Evolutionary conservation across 768 basidiomycete genomes (phyloP).

Genomic region (Leccinum barrowsii): DNA sequence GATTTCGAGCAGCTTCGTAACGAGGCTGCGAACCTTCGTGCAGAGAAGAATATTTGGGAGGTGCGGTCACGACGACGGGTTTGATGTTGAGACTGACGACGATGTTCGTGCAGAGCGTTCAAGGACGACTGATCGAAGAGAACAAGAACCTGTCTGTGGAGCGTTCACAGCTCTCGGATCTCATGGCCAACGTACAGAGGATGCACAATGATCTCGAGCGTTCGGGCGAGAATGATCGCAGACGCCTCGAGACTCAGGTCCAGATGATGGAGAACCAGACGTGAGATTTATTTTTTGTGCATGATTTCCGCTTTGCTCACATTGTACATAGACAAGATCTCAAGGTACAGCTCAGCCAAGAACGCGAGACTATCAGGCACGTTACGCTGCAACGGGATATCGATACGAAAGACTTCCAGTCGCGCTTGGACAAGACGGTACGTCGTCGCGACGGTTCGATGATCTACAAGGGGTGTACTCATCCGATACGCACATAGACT

Average conservation of each 20-base stretch:
- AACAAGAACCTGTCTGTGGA: slow-evolving; percentile 78
- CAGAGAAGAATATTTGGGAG: slow-evolving; percentile 94
- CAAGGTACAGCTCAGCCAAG: slow-evolving; percentile 62
- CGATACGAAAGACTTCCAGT: slow-evolving; percentile 72
- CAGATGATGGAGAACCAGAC: slow-evolving; percentile 75
- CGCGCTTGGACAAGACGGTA: slow-evolving; percentile 68
- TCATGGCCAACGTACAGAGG: slow-evolving; percentile 86
- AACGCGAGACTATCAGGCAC: slow-evolving; percentile 72
- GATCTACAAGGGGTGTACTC: slow-evolving; percentile 1
- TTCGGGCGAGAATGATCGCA: slow-evolving; percentile 77
- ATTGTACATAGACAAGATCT: slow-evolving; percentile 60
- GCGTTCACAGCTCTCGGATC: slow-evolving; percentile 78
- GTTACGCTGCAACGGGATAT: slow-evolving; percentile 77
- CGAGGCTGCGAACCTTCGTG: slow-evolving; percentile 83
- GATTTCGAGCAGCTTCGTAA: slow-evolving; percentile 76
- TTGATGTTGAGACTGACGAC: slow-evolving; percentile 4
- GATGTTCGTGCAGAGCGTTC: slow-evolving; percentile 55
- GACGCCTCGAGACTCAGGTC: slow-evolving; percentile 75
- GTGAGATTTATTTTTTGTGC: slow-evolving; percentile 40
- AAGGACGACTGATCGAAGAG: slow-evolving; percentile 79
- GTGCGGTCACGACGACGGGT: slow-evolving; percentile 39
- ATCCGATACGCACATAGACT: slow-evolving; percentile 36
- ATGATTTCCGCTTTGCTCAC: neutral
- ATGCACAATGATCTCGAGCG: slow-evolving; percentile 88
- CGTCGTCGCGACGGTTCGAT: slow-evolving; percentile 20